These are phyloP conservation scores for Eragrostis nindensis DNA, from an alignment of 176 grass and related monocot genomes.

Conservation along the genomic window DNA sequence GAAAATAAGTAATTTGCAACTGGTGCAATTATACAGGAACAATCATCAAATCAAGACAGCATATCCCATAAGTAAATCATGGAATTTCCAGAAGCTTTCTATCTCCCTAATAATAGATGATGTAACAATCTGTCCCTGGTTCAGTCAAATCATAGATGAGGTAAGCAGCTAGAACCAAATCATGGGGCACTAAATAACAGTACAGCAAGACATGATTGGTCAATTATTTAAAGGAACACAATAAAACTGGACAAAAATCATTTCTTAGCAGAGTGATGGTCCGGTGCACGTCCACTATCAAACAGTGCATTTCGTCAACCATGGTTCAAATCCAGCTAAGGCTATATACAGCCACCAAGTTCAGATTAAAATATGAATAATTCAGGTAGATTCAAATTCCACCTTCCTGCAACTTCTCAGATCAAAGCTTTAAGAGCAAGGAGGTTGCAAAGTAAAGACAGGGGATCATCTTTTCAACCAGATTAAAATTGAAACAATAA, in stretches of 20 bases:
- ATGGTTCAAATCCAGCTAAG: conserved; percentile 29
- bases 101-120: neutral
- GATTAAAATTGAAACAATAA: neutral
- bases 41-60: conserved; percentile 9
- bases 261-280: conserved; percentile 24
- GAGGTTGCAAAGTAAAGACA: neutral
- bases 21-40: neutral
- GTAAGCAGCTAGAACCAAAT: conserved; percentile 35
- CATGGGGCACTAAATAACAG: neutral
- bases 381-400: neutral
- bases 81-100: neutral
- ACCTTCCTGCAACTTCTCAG: neutral
- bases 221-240: conserved; percentile 27
- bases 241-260: conserved; percentile 18
- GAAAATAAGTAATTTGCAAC: neutral
- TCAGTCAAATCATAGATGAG: conserved; percentile 20
- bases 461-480: neutral
- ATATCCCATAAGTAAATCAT: neutral
- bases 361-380: neutral
- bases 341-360: neutral
- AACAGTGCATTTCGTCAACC: neutral
- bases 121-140: conserved; percentile 13
- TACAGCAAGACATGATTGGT: conserved; percentile 12
- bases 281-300: conserved; percentile 13
- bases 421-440: conserved; percentile 4